Evolutionary conservation across 768 basidiomycete genomes (phyloP), one percentile per base, ranked within the genome.

Genomic region (Lactarius hatsudake): DNA sequence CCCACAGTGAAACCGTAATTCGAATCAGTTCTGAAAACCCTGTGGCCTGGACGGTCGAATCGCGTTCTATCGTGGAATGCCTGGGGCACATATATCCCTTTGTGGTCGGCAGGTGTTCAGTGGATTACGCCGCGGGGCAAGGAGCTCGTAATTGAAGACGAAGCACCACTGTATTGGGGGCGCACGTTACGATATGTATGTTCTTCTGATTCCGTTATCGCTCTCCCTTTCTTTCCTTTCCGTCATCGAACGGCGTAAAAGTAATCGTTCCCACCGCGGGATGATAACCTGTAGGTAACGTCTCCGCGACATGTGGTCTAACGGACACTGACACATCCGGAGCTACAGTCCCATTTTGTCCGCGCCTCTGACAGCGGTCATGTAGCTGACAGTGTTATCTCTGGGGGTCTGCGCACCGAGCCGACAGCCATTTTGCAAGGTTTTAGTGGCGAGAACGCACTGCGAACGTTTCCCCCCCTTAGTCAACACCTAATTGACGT

Each of bases 71-170:
- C 18, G n/a, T 20, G 45, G 20, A 20, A 45, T 45, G 45, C 45
- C 18, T n/a, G n/a, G n/a, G 6, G n/a, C 9, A n/a, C 12, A 51
- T 51, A 51, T 67, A 63, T 34, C 66, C 65, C 65, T 34, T 58
- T 56, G 56, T 23, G 66, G 56, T 26, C 36, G 59, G 20, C 48
- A 51, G n/a, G 48, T 51, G 55, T n/a, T 54, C 43, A 51, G 12
- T 15, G 15, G 5, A 45, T 38, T n/a, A 36, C 43, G 55, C 23
- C 60, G 42, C 65, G 61, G 45, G 28, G 61, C 60, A 66, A 61
- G n/a, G 55, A 51, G 38, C 34, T n/a, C 30, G 26, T 38, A 53
- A 51, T 42, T 53, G 23, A 53, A 53, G 51, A 53, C 51, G 40
- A 62, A 20, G 55, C 62, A 51, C 43, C 40, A 15, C 62, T 30